Conservation (phyloP, 2,329 filamentous ascomycete species). For the Sporothrix humicola region DNA sequence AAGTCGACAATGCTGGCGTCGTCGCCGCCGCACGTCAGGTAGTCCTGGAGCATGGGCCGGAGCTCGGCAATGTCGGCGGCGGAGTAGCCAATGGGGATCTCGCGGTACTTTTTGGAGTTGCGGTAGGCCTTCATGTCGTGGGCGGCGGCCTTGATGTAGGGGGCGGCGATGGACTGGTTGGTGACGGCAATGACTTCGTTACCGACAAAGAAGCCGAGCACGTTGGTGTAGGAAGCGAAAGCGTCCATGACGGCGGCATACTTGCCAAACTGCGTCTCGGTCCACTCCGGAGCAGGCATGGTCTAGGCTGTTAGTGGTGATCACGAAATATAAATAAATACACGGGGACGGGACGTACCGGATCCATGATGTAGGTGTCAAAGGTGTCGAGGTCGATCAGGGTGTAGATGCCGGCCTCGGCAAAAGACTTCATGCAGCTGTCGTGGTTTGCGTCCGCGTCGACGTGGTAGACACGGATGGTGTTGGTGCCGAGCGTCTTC, state of each 20-base stretch:
- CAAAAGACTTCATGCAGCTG: constrained; percentile 81
- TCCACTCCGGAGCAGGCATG: constrained; percentile 71
- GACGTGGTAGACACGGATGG: constrained; percentile 88
- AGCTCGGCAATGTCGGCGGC: constrained; percentile 80
- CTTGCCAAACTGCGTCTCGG: constrained; percentile 68
- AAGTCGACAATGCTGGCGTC: constrained; percentile 76
- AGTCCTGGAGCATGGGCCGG: constrained; percentile 67
- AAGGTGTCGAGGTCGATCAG: constrained; percentile 84
- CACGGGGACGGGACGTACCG: too few species aligned
- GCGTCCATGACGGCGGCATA: constrained; percentile 77
- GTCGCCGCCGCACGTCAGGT: constrained; percentile 78
- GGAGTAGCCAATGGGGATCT: constrained; percentile 85
- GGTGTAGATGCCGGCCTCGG: constrained; percentile 80
- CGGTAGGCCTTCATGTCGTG: constrained; percentile 85
- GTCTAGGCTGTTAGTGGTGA: constrained; percentile 48
- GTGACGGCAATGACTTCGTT: constrained; percentile 79
- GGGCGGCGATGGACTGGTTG: constrained; percentile 68
- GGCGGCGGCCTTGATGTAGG: constrained; percentile 81
- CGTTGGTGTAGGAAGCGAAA: constrained; percentile 78
- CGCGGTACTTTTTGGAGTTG: constrained; percentile 74
- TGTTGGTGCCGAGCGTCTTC: constrained; percentile 79
- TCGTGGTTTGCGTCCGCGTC: constrained; percentile 72
- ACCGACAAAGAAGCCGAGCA: constrained; percentile 83
- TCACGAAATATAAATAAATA: too few species aligned
- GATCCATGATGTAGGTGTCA: constrained; percentile 65